Base-by-base conservation (phyloP, 2,329 filamentous ascomycete species). In the Decorospora gaudefroyi region DNA sequence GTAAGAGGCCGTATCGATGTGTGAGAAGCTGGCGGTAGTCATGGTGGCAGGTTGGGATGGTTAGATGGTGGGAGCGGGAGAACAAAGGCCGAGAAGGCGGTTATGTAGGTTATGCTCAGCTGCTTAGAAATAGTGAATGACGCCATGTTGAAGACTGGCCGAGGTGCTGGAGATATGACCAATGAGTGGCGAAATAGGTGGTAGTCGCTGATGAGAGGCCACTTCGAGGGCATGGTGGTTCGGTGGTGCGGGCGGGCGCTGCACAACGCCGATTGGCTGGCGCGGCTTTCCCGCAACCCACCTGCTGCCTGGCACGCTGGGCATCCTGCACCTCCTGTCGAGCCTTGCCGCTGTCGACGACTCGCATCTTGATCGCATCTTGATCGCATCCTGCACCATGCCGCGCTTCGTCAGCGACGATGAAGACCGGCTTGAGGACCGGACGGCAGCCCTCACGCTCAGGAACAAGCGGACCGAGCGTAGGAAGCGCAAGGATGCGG, bases 11-110 rank as follows among this genome's bases (percentile, higher is more conserved):
- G 76, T 72, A 61, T 86, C 83, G 51, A 85, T 81, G 68, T 86
- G 82, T 47, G 77, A 77, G 72, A 86, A 85, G 2, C 60, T 68
- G 25, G 76, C 74, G 13, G 76, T 80, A n/a, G 79, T 83, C 80
- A 83, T 83, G 26, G 55, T 77, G 54, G 59, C 7, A 15, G 37
- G 16, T 26, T 40, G 29, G 12, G 16, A 27, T 12, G n/a, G 18
- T 12, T 4, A 3, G 16, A 13, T 2, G 31, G 18, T 34, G 31
- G 31, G 18, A 12, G 31, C 23, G 8, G 22, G 13, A 21, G 21
- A 28, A 15, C 15, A 3, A 12, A 27, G 8, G 13, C 3, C 7
- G 26, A 15, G 13, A 11, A 28, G 13, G 19, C 26, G 18, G 34
- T 46, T 39, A 49, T 49, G 46, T 51, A 50, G 27, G 31, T 21